phyloP scores from a whole-genome alignment of 2,329 filamentous ascomycete species.

The Didymella exigua region DNA sequence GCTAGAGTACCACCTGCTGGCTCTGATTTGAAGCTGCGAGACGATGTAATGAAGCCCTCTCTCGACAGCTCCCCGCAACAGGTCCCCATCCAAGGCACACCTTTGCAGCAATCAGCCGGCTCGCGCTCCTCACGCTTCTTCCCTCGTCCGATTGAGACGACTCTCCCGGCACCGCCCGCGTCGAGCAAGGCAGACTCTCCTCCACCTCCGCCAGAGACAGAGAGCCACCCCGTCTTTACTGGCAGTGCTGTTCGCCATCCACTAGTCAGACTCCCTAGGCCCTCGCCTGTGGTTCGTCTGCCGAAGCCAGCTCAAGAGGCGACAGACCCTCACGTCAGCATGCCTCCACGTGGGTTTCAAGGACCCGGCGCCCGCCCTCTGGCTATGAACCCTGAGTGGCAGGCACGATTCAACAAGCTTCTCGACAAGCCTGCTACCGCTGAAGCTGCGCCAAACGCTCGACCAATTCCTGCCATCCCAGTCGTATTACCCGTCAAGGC shows the following conservation, averaged over 20 bases:
- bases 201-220: constrained; percentile 70
- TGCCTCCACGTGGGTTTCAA: constrained; percentile 42
- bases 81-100: constrained; percentile 25
- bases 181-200: constrained; percentile 40
- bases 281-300: constrained; percentile 78
- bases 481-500: constrained; percentile 47
- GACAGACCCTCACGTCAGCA: constrained; percentile 48
- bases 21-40: constrained; percentile 33
- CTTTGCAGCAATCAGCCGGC: constrained; percentile 34
- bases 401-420: constrained; percentile 81
- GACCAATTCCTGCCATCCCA: constrained; percentile 28
- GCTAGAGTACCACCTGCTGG: constrained; percentile 14
- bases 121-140: constrained; percentile 48
- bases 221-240: constrained; percentile 74
- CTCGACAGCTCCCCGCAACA: constrained; percentile 34
- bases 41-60: constrained; percentile 32
- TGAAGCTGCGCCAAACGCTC: constrained; percentile 36
- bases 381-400: constrained; percentile 65
- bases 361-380: constrained; percentile 47
- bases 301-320: constrained; percentile 62
- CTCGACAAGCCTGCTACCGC: constrained; percentile 62
- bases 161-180: constrained; percentile 25
- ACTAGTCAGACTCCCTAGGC: constrained; percentile 71
- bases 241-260: constrained; percentile 67
- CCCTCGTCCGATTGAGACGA: constrained; percentile 36